phyloP scores from a whole-genome alignment of 768 basidiomycete species.

The Tricholomella constricta region DNA sequence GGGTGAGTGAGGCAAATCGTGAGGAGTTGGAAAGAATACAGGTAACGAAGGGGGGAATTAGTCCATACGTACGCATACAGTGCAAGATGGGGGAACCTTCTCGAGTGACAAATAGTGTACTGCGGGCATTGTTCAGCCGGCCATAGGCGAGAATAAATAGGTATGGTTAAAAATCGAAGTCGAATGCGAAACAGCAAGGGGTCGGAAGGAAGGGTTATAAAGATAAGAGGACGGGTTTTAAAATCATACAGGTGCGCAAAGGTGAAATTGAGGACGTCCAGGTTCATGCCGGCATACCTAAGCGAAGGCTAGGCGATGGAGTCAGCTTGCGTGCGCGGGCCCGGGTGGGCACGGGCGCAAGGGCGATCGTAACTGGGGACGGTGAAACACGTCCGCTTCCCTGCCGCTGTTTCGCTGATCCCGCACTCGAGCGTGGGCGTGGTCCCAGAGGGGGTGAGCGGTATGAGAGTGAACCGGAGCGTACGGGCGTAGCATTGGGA shows the following conservation, averaged over 20 bases:
- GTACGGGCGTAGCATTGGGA: constrained; percentile 5
- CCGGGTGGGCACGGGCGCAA: constrained; percentile 6
- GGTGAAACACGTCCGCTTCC: constrained; percentile 7
- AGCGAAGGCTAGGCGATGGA: not conserved
- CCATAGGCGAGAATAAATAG: too few species aligned
- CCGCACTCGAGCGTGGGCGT: constrained; percentile 15
- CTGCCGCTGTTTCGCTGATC: not conserved
- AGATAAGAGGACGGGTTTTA: not conserved
- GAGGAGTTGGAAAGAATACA: not conserved
- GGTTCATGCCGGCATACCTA: not conserved
- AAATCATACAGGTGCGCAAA: not conserved
- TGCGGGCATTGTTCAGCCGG: not conserved
- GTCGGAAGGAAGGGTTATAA: not conserved
- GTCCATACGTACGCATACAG: not conserved
- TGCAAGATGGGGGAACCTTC: not conserved
- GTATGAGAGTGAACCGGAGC: constrained; percentile 6
- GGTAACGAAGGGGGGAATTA: not conserved
- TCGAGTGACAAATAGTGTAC: not conserved
- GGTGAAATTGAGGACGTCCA: too few species aligned
- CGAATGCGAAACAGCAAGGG: too few species aligned
- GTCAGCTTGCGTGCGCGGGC: constrained; percentile 1
- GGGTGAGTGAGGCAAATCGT: not conserved
- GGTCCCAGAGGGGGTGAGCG: constrained; percentile 20
- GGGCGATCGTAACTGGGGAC: constrained; percentile 10
- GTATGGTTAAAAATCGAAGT: too few species aligned